phyloP scores from a whole-genome alignment of 78 protist genomes.

The Dictyostelium firmibasis region DNA sequence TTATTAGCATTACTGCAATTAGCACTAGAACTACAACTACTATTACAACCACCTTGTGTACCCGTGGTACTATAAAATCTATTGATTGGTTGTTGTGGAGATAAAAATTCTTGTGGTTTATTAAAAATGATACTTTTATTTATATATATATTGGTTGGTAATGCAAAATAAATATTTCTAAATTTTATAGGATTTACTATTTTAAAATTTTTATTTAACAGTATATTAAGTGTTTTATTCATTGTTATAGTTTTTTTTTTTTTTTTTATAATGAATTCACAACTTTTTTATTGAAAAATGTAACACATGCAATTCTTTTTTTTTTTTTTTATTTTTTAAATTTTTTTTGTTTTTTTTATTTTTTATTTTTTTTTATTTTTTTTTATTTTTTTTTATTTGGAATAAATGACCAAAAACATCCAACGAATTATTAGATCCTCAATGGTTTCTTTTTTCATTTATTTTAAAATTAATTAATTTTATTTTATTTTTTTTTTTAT shows the following conservation, averaged over 20 bases:
- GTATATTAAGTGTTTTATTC: neutral
- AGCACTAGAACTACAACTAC: neutral
- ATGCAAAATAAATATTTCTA: neutral
- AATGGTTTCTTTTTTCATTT: neutral
- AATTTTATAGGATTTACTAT: neutral
- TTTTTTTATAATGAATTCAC: neutral
- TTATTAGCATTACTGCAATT: neutral
- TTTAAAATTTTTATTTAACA: neutral
- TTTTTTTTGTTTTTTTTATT: neutral
- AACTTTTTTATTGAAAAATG: neutral
- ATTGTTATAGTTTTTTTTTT: neutral
- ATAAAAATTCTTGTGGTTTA: neutral
- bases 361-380: neutral
- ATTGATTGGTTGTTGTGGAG: neutral
- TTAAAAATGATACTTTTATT: neutral
- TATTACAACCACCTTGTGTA: neutral
- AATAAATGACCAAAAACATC: neutral
- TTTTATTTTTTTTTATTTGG: neutral
- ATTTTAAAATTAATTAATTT: too few species aligned
- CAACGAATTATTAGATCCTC: neutral
- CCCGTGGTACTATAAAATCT: neutral
- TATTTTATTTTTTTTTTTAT: neutral
- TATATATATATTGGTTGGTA: neutral
- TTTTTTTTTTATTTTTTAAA: neutral
- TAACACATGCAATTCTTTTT: neutral